Evolutionary conservation across 768 basidiomycete genomes (phyloP), one percentile per base, ranked within the genome.

Genomic region (Pleurotus sapidus): DNA sequence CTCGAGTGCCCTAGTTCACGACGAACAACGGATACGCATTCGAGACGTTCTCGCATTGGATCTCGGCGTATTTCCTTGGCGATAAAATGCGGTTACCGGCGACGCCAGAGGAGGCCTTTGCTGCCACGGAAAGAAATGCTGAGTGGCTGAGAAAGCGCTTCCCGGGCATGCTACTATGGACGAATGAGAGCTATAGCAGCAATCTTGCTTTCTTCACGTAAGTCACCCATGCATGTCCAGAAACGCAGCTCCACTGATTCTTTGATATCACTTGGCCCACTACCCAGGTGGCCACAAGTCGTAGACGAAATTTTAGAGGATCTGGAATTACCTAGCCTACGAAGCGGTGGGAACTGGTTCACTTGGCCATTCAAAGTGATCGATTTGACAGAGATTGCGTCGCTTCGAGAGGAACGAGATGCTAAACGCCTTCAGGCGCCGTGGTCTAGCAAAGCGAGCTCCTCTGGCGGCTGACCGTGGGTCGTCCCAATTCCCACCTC

Each of bases 331-430:
- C 74, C 59, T 0, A 77, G 59, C 23, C 69, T 74, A 72, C 72
- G 86, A 4, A 84, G 81, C 34, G 84, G 86, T 2, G 84, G 87
- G 14, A 86, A 81, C 59, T 87, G 84, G 82, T 60, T 87, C 3
- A 87, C 79, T 8, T 88, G 86, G 85, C 74, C 79, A 0, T 86
- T 88, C 73, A 78, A 77, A 57, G 72, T 76, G 7, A 72, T 85
- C 30, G 72, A 80, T 14, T 30, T 77, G 18, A 66, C 74, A 3
- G 85, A 88, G 61, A 72, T 87, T 27, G 63, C 66, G 7, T 73
- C 64, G 3, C 68, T 88, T 11, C 63, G 66, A 1, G 74, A 80
- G 53, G 86, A 88, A 62, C 73, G 83, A 14, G 71, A 67, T 12
- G 67, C 58, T 15, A 66, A 67, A 37, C 67, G 77, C 46, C 49